Base-by-base conservation (phyloP, 139 green algal species). In the Chlamydomonas urium region DNA sequence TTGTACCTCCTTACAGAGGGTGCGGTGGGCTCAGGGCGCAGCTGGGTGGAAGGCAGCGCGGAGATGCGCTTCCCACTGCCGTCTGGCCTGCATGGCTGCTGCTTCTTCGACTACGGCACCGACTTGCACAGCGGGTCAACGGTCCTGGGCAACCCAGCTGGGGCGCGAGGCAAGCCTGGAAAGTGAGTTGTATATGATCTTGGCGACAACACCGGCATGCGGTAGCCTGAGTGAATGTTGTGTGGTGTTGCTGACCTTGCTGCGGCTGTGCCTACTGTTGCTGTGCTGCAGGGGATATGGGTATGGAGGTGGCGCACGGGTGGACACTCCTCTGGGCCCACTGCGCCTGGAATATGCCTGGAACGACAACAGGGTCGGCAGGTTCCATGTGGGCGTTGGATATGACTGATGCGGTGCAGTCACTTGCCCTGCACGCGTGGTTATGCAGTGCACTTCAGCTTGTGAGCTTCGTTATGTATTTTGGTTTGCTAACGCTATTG, bases 271-370 rank as follows among this genome's bases (percentile, higher is more conserved):
- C n/a, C 8, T 29, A 62, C 10, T 62, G 42, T 24, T 8, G 42
- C 14, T 14, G 14, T 50, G 42, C 10, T 60, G 35, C 74, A 80
- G 74, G 70, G 95, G 95, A 1, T 93, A 88, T 65, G 95, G 93
- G 4, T 91, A 89, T 38, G 95, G 95, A 3, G 87, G 62, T 0
- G 95, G 95, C 29, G 77, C 98, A 17, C 73, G 92, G 1, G 69
- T 98, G 6, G 92, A 96, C 68, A 93, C 89, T 0, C 93, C 95
- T 2, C 81, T 99, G 53, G 94, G 94, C 0, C 91, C 96, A 1
- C 76, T 99, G 61, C 79, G 95, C 14, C 79, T 99, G 5, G 95
- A 99, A 83, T 98, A 97, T 78, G 95, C 91, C 0, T 93, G 89
- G 82, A 99, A 97, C 60, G 89, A 94, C 62, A 38, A 80, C 14